phyloP scores from a whole-genome alignment of 441 rosid species.

The Oxalis stricta region DNA sequence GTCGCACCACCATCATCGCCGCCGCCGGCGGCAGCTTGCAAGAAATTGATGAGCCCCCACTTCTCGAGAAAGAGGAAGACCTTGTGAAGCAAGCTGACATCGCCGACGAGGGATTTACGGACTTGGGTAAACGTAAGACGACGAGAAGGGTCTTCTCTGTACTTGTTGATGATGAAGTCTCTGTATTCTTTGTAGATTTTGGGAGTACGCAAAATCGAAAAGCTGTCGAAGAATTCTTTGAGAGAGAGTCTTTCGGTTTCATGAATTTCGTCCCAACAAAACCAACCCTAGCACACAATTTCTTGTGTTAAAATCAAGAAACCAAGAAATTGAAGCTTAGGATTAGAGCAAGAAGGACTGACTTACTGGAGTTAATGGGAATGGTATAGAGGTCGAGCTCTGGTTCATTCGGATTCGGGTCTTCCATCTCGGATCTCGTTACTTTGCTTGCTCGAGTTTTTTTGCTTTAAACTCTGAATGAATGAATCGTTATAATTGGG shows the following conservation, averaged over 20 bases:
- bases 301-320: neutral
- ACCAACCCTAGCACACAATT: constrained; percentile 49
- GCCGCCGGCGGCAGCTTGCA: too few relatives aligned
- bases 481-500: too few relatives aligned
- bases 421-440: constrained; percentile 25
- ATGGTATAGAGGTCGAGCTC: constrained; percentile 83
- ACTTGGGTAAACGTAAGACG: constrained; percentile 64
- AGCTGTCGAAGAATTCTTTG: constrained; percentile 69
- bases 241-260: constrained; percentile 60
- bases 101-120: constrained; percentile 74
- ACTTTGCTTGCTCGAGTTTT: too few relatives aligned
- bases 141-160: constrained; percentile 61
- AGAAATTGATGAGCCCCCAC: constrained; percentile 79
- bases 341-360: neutral
- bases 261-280: constrained; percentile 83
- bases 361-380: constrained; percentile 66
- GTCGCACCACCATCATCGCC: constrained; percentile 2
- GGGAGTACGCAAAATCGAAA: constrained; percentile 80
- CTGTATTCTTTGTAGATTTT: constrained; percentile 84
- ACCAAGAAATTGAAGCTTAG: neutral
- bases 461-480: too few relatives aligned
- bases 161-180: constrained; percentile 84
- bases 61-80: constrained; percentile 53
- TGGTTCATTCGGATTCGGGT: constrained; percentile 30
- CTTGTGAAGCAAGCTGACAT: constrained; percentile 64